phyloP scores from a whole-genome alignment of 2,329 filamentous ascomycete species.

The Lachnellula hyalina region DNA sequence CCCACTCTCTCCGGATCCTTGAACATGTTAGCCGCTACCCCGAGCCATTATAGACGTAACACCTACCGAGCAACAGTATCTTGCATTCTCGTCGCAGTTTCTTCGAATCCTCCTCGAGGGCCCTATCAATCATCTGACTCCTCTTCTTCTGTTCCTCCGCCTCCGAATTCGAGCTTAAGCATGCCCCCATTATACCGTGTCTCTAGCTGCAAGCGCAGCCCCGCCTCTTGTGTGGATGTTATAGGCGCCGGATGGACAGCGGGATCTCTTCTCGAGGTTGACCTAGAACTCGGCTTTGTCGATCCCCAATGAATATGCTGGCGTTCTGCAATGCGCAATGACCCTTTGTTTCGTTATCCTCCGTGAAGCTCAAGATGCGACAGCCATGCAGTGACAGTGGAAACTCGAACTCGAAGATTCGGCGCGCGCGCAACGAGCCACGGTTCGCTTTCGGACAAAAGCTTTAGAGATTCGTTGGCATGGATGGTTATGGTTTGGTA shows the following conservation, averaged over 20 bases:
- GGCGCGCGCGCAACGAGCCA: conserved; percentile 8
- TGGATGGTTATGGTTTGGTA: conserved; percentile 19
- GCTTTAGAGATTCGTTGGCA: conserved; percentile 33
- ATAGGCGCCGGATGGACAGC: neutral
- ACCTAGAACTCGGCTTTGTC: neutral
- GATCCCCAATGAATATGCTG: neutral
- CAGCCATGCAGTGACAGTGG: conserved; percentile 10
- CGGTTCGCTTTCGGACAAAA: conserved; percentile 30
- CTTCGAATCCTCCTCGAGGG: conserved; percentile 89
- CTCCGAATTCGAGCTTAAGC: conserved; percentile 78
- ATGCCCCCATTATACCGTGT: conserved; percentile 70
- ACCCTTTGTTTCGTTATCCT: conserved; percentile 5
- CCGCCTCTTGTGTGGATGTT: conserved; percentile 15
- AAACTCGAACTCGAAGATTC: conserved; percentile 7
- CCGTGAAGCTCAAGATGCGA: conserved; percentile 9
- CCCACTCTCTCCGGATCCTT: conserved; percentile 95
- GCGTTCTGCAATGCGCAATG: conserved; percentile 1
- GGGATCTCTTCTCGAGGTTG: neutral
- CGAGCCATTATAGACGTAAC: conserved; percentile 4
- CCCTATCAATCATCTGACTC: conserved; percentile 92
- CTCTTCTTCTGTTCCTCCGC: conserved; percentile 92
- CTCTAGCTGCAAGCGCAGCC: conserved; percentile 28
- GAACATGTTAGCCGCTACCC: conserved; percentile 17
- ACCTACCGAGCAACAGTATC: conserved; percentile 85
- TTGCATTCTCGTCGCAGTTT: conserved; percentile 96